A percentile compares a stretch with the other conserved stretches of the same genome.
These are phyloP conservation scores for Annulohypoxylon bovei DNA, from an alignment of 495 filamentous ascomycete species.

Conservation along the genomic window DNA sequence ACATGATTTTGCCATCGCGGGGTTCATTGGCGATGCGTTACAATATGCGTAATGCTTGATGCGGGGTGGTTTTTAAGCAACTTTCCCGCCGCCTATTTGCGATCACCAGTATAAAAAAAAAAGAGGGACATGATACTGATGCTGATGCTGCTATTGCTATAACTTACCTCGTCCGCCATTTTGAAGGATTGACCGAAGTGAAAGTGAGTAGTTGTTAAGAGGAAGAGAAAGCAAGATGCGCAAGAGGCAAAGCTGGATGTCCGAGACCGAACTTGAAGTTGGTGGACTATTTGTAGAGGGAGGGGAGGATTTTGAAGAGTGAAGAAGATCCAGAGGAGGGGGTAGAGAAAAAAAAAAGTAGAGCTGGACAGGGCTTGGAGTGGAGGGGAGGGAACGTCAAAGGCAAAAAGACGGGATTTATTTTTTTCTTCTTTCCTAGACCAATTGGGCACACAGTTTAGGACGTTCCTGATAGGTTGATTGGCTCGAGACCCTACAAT, in stretches of 20 bases:
- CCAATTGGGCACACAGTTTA: conserved; percentile 36
- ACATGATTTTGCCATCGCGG: conserved; percentile 17
- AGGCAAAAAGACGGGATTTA: conserved; percentile 40
- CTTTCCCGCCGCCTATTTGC: conserved; percentile 28
- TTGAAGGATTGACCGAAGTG: conserved; percentile 52
- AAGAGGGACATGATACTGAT: conserved; percentile 15
- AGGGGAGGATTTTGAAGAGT: conserved; percentile 28
- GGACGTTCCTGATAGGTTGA: conserved; percentile 20
- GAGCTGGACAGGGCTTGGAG: conserved; percentile 6
- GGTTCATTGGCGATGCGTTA: conserved; percentile 41
- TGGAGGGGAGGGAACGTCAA: conserved; percentile 29
- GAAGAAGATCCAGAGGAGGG: conserved; percentile 45
- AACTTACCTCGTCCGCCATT: conserved; percentile 60
- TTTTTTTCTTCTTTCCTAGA: conserved; percentile 33
- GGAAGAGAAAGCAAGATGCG: conserved; percentile 44
- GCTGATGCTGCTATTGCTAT: not conserved
- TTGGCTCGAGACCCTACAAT: conserved; percentile 10
- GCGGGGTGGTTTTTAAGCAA: conserved; percentile 34
- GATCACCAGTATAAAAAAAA: conserved; percentile 29
- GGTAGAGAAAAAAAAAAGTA: conserved; percentile 34
- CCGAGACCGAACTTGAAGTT: conserved; percentile 37
- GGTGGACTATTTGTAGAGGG: conserved; percentile 33
- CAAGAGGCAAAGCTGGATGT: conserved; percentile 40
- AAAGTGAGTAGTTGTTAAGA: conserved; percentile 38
- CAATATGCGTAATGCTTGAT: conserved; percentile 26